Conservation (phyloP, 306 rosid species). For the Corylus heterophylla region DNA sequence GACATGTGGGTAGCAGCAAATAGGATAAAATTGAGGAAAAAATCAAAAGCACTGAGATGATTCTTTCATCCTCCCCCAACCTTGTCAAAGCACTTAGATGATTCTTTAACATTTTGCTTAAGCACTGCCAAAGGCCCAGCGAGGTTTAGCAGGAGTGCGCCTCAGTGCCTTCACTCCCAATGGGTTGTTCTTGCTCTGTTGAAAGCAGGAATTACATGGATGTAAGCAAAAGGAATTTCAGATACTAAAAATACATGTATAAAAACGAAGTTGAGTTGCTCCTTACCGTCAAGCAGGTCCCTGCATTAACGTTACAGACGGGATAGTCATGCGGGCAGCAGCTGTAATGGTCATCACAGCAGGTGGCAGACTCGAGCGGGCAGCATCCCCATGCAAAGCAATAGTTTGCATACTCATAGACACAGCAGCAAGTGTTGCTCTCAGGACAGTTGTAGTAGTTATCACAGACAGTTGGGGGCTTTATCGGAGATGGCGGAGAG, state of each 20-base stretch:
- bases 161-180: slow-evolving; percentile 78
- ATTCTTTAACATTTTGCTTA: slow-evolving; percentile 29
- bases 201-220: slow-evolving; percentile 18
- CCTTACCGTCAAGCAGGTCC: slow-evolving; percentile 65
- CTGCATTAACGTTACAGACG: slow-evolving; percentile 52
- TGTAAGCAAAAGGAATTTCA: background rate
- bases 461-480: slow-evolving; percentile 80
- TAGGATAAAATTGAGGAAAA: background rate
- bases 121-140: slow-evolving; percentile 50
- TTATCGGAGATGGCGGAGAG: slow-evolving; percentile 86
- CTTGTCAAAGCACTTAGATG: slow-evolving; percentile 3
- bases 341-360: slow-evolving; percentile 87
- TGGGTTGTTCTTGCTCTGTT: slow-evolving; percentile 75
- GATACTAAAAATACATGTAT: background rate
- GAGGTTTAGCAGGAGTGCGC: slow-evolving; percentile 64
- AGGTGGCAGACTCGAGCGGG: slow-evolving; percentile 87
- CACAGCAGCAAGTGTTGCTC: slow-evolving; percentile 81
- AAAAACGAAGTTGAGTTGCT: background rate
- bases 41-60: slow-evolving; percentile 1
- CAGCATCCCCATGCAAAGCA: slow-evolving; percentile 95
- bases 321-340: slow-evolving; percentile 93
- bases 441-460: slow-evolving; percentile 56
- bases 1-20: slow-evolving; percentile 23
- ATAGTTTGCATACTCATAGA: slow-evolving; percentile 39
- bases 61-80: slow-evolving; percentile 36